phyloP scores from a whole-genome alignment of 208 protist genomes.

The Leishmania amazonensis region DNA sequence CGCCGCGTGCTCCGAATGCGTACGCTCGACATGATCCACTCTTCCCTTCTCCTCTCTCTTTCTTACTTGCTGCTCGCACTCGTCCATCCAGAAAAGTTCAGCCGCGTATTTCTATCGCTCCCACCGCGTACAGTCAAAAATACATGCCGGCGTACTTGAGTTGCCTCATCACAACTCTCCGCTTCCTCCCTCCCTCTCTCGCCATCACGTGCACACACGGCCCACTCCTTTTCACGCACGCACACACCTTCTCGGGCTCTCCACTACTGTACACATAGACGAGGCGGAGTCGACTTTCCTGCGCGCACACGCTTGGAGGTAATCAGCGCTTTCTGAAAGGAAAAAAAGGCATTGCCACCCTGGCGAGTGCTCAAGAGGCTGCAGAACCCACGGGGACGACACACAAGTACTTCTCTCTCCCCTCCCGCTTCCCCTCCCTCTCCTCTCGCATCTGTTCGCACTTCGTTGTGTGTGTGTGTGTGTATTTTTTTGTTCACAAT shows the following conservation, averaged over 20 bases:
- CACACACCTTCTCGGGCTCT: background rate
- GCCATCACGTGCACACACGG: background rate
- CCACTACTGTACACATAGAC: background rate
- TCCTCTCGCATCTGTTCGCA: background rate
- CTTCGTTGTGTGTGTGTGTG: background rate
- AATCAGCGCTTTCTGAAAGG: background rate
- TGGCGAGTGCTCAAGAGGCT: background rate
- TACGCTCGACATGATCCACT: background rate
- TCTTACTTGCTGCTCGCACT: background rate
- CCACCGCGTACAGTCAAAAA: background rate
- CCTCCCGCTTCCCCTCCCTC: background rate
- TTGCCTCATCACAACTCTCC: background rate
- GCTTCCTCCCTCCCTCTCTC: background rate
- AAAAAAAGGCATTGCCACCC: background rate
- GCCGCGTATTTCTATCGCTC: background rate
- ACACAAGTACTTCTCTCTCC: background rate
- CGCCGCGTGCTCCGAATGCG: background rate
- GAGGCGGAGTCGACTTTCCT: background rate
- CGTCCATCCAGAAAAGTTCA: background rate
- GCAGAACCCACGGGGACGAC: background rate
- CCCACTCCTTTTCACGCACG: background rate
- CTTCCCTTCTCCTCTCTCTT: background rate
- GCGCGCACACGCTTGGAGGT: background rate
- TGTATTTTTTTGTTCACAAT: background rate
- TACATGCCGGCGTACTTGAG: background rate